Evolutionary conservation across 106 monocot species (phyloP), one percentile per base, ranked within the genome.

Genomic region (Dendrobium huoshanense): DNA sequence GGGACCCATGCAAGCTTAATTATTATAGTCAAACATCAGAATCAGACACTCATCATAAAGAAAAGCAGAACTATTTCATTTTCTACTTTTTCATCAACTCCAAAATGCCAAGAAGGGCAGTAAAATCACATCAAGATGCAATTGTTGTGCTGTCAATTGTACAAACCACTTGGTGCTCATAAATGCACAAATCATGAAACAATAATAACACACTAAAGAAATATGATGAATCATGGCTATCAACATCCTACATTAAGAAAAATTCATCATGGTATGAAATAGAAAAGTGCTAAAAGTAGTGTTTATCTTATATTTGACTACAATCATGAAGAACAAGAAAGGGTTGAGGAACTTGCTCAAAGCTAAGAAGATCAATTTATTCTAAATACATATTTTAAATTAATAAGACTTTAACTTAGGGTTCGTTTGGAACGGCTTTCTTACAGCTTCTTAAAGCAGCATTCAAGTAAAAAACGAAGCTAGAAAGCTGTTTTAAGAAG

Each of bases 61-160:
- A 70, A 78, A 80, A 79, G 79, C 79, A 84, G 75, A 79, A 74
- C 83, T 41, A 45, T 19, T 64, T 42, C 55, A 27, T 33, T 42
- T 24, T 77, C 41, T n/a, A 18, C 25, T 59, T 22, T n/a, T 77
- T 68, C 15, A 82, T 65, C 44, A 81, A 67, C 29, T 40, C 67
- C 22, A 82, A 15, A 11, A 70, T 72, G 20, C 24, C 40, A 68
- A 47, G 41, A 54, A 48, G 10, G 15, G 79, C 45, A 49, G 13
- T 9, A 75, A 65, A 7, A 20, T 75, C 55, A 75, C 49, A 37
- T 77, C 47, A 61, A 74, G 48, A 27, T 19, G 72, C 49, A 75
- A 51, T 45, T 33, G 5, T 18, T 16, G 5, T 27, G 72, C 40
- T 73, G 18, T 73, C 18, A 41, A 41, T 73, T 73, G 17, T 15